These are phyloP conservation scores for Trypanosoma mega DNA, from an alignment of 208 protist species.

Conservation along the genomic window DNA sequence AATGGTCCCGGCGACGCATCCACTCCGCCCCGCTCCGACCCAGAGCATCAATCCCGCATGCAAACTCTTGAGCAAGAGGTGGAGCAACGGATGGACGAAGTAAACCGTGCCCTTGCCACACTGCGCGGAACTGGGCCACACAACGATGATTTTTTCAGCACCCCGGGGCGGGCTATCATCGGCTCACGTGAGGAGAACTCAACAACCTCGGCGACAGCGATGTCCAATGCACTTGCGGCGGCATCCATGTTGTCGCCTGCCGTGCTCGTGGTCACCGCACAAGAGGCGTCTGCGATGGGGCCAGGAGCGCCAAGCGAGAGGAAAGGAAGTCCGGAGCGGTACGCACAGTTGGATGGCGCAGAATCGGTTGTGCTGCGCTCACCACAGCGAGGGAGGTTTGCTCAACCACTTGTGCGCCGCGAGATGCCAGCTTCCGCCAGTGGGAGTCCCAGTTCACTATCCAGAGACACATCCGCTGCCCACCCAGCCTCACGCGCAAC, in stretches of 20 bases:
- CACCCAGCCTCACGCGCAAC: too few relatives aligned
- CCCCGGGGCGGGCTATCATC: slow-evolving; percentile 16
- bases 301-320: too few relatives aligned
- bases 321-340: not conserved
- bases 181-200: slow-evolving; percentile 6
- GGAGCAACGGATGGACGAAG: slow-evolving; percentile 82
- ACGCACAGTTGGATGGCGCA: not conserved
- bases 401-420: slow-evolving; percentile 46
- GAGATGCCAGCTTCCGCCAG: slow-evolving; percentile 19
- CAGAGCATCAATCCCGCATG: slow-evolving; percentile 25
- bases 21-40: not conserved
- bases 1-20: not conserved
- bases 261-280: slow-evolving; percentile 13
- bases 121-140: too few relatives aligned
- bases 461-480: too few relatives aligned
- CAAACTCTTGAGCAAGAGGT: slow-evolving; percentile 76
- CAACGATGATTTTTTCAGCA: too few relatives aligned
- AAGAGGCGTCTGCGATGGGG: too few relatives aligned
- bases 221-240: not conserved
- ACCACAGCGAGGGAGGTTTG: slow-evolving; percentile 45
- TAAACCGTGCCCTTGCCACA: slow-evolving; percentile 75
- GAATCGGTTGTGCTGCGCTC: slow-evolving; percentile 38
- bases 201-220: too few relatives aligned
- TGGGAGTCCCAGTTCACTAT: too few relatives aligned
- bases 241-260: not conserved